Evolutionary conservation across 768 basidiomycete genomes (phyloP).

Genomic region (Pholiota conissans): DNA sequence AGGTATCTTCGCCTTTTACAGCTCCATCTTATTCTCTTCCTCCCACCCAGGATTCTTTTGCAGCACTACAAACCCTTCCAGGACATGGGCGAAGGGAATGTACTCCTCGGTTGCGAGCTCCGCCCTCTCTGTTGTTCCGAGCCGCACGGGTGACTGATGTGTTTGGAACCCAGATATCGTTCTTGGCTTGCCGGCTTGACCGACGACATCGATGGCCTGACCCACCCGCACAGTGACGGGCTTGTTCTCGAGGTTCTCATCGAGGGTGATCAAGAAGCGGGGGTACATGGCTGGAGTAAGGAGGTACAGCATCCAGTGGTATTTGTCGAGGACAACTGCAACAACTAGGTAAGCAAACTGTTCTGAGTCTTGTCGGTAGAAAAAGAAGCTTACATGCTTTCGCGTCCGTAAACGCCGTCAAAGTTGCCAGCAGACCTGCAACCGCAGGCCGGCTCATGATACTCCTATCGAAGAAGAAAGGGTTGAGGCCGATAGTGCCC

Average conservation of each 20-base stretch:
- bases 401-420: constrained; percentile 92
- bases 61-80: constrained; percentile 92
- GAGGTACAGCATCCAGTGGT: constrained; percentile 99
- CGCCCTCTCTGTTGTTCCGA: constrained; percentile 92
- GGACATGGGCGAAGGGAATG: constrained; percentile 84
- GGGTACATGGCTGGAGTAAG: constrained; percentile 97
- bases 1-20: constrained; percentile 35
- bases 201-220: constrained; percentile 96
- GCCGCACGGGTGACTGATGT: constrained; percentile 92
- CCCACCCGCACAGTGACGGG: constrained; percentile 96
- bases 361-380: not conserved
- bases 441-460: constrained; percentile 89
- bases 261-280: constrained; percentile 94
- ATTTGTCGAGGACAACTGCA: constrained; percentile 90
- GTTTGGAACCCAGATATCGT: constrained; percentile 99
- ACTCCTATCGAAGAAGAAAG: constrained; percentile 91
- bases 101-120: constrained; percentile 97
- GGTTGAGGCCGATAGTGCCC: constrained; percentile 95
- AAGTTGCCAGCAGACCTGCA: constrained; percentile 83
- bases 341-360: constrained; percentile 1
- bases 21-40: constrained; percentile 82
- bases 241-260: constrained; percentile 83
- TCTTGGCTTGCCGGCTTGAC: constrained; percentile 95
- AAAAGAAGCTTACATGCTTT: constrained; percentile 74
- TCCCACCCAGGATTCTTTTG: constrained; percentile 92